Evolutionary conservation across 768 basidiomycete species (phyloP).

Genomic region (Mycena metata): DNA sequence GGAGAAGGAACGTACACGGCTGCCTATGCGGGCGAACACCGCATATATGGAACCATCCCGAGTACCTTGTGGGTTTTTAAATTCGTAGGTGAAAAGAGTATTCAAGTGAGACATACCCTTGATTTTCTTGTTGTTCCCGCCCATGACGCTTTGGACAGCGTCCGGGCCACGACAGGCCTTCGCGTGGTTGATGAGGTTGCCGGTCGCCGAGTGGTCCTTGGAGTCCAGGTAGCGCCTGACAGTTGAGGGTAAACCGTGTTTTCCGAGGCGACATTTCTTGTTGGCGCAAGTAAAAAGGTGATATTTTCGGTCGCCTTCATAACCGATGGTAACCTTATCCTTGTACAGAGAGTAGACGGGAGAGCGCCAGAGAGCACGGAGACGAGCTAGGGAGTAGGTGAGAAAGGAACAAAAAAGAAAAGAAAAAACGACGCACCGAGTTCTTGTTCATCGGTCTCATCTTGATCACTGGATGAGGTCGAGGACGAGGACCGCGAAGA

Average conservation of each 20-base stretch:
- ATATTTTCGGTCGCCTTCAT: background rate
- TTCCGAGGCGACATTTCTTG: background rate
- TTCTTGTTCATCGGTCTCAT: conserved; percentile 2
- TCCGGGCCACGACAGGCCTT: background rate
- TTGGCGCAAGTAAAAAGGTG: background rate
- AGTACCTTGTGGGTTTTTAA: too few relatives aligned
- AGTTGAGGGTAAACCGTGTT: background rate
- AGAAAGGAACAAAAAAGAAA: background rate
- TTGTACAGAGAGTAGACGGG: conserved; percentile 4
- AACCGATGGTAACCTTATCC: background rate
- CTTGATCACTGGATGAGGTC: background rate
- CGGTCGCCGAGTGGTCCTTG: background rate
- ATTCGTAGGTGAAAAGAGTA: too few relatives aligned
- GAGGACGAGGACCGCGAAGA: too few relatives aligned
- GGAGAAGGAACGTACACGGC: background rate
- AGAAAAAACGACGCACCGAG: background rate
- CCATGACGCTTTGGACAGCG: background rate
- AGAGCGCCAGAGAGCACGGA: background rate
- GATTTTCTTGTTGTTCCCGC: background rate
- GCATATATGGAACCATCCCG: conserved; percentile 11
- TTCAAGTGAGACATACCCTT: too few relatives aligned
- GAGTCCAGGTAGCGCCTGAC: background rate
- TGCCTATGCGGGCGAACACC: background rate
- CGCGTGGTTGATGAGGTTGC: conserved; percentile 12
- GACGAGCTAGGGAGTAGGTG: background rate